Percentiles rank a stretch among this genome's conserved stretches.
phyloP scores from a whole-genome alignment of 1,284 basidiomycete genomes.

The Ganoderma multipileum region DNA sequence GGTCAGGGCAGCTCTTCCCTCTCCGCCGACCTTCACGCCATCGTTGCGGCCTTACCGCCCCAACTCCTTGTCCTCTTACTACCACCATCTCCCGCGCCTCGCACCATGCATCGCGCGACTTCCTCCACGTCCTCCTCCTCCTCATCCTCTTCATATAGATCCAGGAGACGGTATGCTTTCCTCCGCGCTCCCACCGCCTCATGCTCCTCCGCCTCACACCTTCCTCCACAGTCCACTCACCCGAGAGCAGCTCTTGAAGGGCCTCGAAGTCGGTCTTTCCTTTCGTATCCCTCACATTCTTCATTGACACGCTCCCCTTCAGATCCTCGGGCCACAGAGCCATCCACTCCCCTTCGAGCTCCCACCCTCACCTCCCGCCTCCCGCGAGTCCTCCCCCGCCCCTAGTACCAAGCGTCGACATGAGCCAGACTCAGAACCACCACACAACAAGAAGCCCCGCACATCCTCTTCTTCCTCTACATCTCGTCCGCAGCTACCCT shows the following conservation, averaged over 20 bases:
- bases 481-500: conserved; percentile 42
- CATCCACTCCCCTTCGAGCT: conserved; percentile 65
- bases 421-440: conserved; percentile 46
- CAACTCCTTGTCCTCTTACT: conserved; percentile 46
- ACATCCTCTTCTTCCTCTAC: conserved; percentile 46
- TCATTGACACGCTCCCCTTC: conserved; percentile 28
- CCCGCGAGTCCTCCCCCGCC: conserved; percentile 65
- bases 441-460: conserved; percentile 64
- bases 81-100: conserved; percentile 43
- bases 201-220: conserved; percentile 33
- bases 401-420: conserved; percentile 67
- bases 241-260: conserved; percentile 65
- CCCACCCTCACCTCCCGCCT: conserved; percentile 71
- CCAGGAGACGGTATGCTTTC: conserved; percentile 47
- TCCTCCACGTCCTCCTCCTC: conserved; percentile 38
- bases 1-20: conserved; percentile 38
- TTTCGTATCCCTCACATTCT: conserved; percentile 22
- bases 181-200: conserved; percentile 33
- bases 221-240: conserved; percentile 56
- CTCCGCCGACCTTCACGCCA: conserved; percentile 42
- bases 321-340: conserved; percentile 67
- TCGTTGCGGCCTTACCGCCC: conserved; percentile 41
- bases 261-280: conserved; percentile 56
- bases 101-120: conserved; percentile 38
- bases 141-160: conserved; percentile 34